phyloP scores from a whole-genome alignment of 257 asterid genomes.

The Solanum pimpinellifolium region DNA sequence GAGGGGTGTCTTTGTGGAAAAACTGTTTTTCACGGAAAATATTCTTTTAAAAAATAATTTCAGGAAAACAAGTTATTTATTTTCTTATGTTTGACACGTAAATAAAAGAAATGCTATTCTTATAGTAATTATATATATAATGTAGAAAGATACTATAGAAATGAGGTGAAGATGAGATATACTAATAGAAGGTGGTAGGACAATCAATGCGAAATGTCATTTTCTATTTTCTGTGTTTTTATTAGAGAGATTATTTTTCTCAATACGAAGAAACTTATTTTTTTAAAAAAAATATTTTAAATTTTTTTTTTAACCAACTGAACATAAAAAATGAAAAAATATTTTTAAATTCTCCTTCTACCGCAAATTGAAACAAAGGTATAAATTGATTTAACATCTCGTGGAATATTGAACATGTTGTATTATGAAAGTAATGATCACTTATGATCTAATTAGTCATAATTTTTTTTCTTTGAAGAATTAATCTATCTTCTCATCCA shows the following conservation, averaged over 20 bases:
- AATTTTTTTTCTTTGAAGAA: neutral
- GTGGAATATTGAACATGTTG: neutral
- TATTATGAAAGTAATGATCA: neutral
- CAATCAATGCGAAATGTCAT: neutral
- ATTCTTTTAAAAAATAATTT: no score
- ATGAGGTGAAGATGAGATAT: neutral
- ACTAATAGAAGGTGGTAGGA: neutral
- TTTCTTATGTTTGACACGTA: neutral
- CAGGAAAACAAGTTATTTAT: neutral
- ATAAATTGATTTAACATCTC: neutral
- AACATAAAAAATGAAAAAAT: no score
- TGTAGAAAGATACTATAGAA: no score
- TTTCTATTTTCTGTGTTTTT: no score
- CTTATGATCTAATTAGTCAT: neutral
- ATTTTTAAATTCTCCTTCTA: no score
- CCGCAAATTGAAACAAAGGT: neutral
- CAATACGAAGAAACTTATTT: no score
- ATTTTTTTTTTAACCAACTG: no score
- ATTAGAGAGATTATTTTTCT: neutral
- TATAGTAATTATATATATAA: no score
- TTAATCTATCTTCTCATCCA: neutral
- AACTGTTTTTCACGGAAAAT: no score
- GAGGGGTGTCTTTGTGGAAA: no score
- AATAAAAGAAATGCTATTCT: no score
- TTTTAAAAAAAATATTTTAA: no score